Evolutionary conservation across 768 basidiomycete genomes (phyloP), one percentile per base, ranked within the genome.

Genomic region (Favolaschia claudopus): DNA sequence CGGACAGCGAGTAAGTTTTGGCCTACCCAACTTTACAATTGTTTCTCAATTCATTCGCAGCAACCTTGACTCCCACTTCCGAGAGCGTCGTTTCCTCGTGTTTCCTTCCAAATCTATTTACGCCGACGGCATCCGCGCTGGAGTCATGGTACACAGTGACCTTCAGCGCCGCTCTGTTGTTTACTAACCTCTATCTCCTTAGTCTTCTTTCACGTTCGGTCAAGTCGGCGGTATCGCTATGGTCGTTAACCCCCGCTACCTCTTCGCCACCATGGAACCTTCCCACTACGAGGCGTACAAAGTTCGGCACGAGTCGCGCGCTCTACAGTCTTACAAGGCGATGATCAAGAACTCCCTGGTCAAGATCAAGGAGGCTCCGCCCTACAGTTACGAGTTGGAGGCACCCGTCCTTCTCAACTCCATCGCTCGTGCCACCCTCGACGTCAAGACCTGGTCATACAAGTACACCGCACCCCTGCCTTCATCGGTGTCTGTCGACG

Each of bases 31-130:
- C 17, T n/a, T 43, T 28, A 2, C 14, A 20, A 14, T 43, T 20
- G 17, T 14, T 58, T 24, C 38, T 54, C 62, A 42, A 34, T 52
- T 4, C 39, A 15, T 57, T 55, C 65, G 57, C 69, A 93, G 93
- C 75, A 99, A 99, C 70, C 87, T 98, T 72, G 96, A 99, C 75
- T 87, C 92, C 39, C 87, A 89, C 70, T 95, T 99, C 79, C 89
- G 92, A 69, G 84, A 94, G 55, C 94, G 93, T 72, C 88, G 87
- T 56, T 87, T 90, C 79, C 85, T 99, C 55, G 87, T 99, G 86
- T 99, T 97, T 91, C 97, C 96, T 7, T 99, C 97, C 22, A 95
- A 91, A 78, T 85, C 96, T 5, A 95, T 99, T 65, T 86, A 95
- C 70, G 97, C 96, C 5, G 96, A 98, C 67, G 92, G 93, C 60